These are phyloP conservation scores for Xylaria digitata DNA, from an alignment of 2,329 filamentous ascomycete species.

Conservation along the genomic window DNA sequence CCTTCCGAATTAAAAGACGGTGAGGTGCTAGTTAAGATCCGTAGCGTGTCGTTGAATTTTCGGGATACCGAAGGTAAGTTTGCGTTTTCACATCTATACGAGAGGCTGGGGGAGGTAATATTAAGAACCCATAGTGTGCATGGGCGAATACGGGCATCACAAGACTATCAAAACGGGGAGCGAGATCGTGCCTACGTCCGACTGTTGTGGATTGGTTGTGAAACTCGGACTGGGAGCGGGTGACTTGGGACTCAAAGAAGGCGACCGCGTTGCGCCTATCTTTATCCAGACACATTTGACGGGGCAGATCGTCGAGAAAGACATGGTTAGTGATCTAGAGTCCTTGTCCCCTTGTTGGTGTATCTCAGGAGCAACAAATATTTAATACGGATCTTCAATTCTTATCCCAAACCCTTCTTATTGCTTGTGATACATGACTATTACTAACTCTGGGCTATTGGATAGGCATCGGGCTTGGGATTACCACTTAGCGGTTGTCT, in stretches of 20 bases:
- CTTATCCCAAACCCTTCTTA: neutral
- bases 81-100: neutral
- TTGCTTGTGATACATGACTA: neutral
- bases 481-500: constrained; percentile 69
- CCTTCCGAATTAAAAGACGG: constrained; percentile 58
- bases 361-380: neutral
- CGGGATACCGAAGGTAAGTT: constrained; percentile 61
- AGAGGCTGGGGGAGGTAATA: neutral
- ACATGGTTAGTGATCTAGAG: constrained; percentile 55
- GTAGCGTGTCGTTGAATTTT: constrained; percentile 61
- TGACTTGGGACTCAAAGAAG: constrained; percentile 59
- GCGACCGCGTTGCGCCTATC: constrained; percentile 74
- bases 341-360: neutral
- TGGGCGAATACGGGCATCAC: constrained; percentile 75
- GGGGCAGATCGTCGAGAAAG: constrained; percentile 67
- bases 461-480: constrained; percentile 64
- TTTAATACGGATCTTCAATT: neutral
- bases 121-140: constrained; percentile 60
- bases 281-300: constrained; percentile 69
- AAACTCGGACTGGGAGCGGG: constrained; percentile 59
- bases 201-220: constrained; percentile 74
- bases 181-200: constrained; percentile 72
- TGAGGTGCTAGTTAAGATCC: constrained; percentile 64
- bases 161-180: constrained; percentile 57
- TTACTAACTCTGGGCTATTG: neutral